Base-by-base conservation (phyloP, 495 filamentous ascomycete species). In the Symbiotaphrina buchneri region DNA sequence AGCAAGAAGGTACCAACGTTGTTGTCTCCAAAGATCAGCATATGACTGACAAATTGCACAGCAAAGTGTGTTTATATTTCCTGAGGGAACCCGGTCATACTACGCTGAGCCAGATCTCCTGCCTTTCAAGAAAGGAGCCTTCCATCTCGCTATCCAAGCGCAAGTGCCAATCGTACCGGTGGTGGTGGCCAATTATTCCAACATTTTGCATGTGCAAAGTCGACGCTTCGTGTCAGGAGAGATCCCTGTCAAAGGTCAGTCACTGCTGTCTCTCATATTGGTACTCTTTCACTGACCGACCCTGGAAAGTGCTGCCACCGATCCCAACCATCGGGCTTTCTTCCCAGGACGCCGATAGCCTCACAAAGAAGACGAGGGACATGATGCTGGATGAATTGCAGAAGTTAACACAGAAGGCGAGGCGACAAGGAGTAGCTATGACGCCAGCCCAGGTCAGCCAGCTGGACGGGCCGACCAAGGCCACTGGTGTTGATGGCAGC, bases 121-220 rank as follows among this genome's bases (percentile, higher is more conserved):
- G 33, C 70, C 77, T 5, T 99, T 95, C 57, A 97, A 99, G 58
- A 95, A 95, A 58, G 87, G 87, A 36, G 87, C 87, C 22, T 99
- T 95, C 54, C 87, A 95, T 48, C 58, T 97, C 7, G 87, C 87
- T 14, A 68, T 99, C 5, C 76, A 94, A 56, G 90, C 85, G 0
- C 74, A 80, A 44, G 85, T 92, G 18, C 82, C 81, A 13, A 78
- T 95, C 44, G 73, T 99, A 22, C 85, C 85, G 0, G 57, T 92
- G 14, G 78, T 95, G 14, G 64, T 68, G 6, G 76, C 69, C 43
- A 94, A 91, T 55, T 97, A 97, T 47, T 70, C 66, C 18, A 68
- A 93, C 42, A 47, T 99, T 16, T 49, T 94, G 39, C 76, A 73
- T 39, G 52, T 78, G 39, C 67, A 72, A 49, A 55, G 56, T 26